phyloP scores from a whole-genome alignment of 352 stramenopile genomes.

The Labyrinthula sp. region DNA sequence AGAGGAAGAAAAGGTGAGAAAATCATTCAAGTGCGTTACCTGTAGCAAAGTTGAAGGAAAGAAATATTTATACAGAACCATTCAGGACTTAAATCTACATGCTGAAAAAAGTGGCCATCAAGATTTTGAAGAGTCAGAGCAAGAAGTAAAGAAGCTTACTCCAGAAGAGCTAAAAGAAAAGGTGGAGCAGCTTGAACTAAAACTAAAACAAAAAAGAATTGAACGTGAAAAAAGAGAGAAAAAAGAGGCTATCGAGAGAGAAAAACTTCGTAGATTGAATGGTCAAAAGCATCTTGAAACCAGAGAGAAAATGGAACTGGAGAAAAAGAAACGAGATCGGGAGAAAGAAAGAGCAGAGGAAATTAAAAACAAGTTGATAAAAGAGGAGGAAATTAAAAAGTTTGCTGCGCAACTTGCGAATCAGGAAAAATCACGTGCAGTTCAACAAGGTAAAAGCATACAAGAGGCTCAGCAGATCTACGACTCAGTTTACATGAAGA shows the following conservation, averaged over 20 bases:
- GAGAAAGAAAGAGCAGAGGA: slow-evolving; percentile 44
- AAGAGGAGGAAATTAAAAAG: not conserved
- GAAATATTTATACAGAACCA: too few species aligned
- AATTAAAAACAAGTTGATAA: slow-evolving; percentile 7
- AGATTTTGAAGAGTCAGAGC: slow-evolving; percentile 35
- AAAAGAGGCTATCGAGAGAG: too few species aligned
- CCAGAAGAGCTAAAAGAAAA: slow-evolving; percentile 59
- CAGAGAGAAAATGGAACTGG: slow-evolving; percentile 46
- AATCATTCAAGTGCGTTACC: too few species aligned
- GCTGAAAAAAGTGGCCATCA: slow-evolving; percentile 29
- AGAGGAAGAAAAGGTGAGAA: too few species aligned
- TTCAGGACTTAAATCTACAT: slow-evolving; percentile 19
- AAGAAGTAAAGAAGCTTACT: slow-evolving; percentile 43
- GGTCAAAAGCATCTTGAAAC: too few species aligned
- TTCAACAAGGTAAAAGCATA: slow-evolving; percentile 50
- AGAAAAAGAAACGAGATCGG: slow-evolving; percentile 47
- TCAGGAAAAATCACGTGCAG: slow-evolving; percentile 50
- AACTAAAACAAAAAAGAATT: slow-evolving; percentile 47
- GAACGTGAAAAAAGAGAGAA: slow-evolving; percentile 54
- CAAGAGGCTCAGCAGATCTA: slow-evolving; percentile 46
- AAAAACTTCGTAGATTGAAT: too few species aligned
- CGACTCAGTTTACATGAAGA: slow-evolving; percentile 30
- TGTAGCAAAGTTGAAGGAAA: too few species aligned
- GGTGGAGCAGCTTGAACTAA: slow-evolving; percentile 51
- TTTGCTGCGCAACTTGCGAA: not conserved